phyloP scores from a whole-genome alignment of 805 yeast species.

The Cyberlindnera nakhonratchasimensis region DNA sequence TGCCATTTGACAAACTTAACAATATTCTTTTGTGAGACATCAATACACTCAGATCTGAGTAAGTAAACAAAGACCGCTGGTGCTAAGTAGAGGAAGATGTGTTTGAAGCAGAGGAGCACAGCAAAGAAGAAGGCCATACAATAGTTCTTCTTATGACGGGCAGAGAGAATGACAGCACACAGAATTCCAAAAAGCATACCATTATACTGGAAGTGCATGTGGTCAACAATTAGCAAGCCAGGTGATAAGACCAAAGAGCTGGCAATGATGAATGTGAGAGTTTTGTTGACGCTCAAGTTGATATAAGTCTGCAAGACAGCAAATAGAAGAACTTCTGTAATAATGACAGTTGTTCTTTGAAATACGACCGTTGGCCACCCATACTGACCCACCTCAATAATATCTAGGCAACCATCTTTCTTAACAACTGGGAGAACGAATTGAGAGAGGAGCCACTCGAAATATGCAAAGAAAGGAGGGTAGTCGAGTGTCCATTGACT shows the following conservation, averaged over 20 bases:
- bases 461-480: constrained; percentile 97
- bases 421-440: constrained; percentile 62
- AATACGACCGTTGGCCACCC: constrained; percentile 78
- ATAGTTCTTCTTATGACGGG: constrained; percentile 53
- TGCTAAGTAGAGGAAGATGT: constrained; percentile 87
- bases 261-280: constrained; percentile 65
- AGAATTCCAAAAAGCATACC: constrained; percentile 88
- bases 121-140: constrained; percentile 69
- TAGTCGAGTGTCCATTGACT: constrained; percentile 94
- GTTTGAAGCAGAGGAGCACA: constrained; percentile 84
- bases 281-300: constrained; percentile 40
- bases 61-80: constrained; percentile 88
- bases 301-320: constrained; percentile 70
- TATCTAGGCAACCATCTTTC: constrained; percentile 73
- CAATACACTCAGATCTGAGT: constrained; percentile 65
- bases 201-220: constrained; percentile 95
- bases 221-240: constrained; percentile 86
- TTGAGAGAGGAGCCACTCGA: constrained; percentile 76
- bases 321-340: constrained; percentile 70
- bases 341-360: constrained; percentile 78
- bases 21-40: constrained; percentile 32
- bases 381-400: constrained; percentile 61
- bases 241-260: constrained; percentile 84
- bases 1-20: constrained; percentile 46
- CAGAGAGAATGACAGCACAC: constrained; percentile 68